These are phyloP conservation scores for Massariosphaeria phaeospora DNA, from an alignment of 495 filamentous ascomycete species.

Conservation along the genomic window DNA sequence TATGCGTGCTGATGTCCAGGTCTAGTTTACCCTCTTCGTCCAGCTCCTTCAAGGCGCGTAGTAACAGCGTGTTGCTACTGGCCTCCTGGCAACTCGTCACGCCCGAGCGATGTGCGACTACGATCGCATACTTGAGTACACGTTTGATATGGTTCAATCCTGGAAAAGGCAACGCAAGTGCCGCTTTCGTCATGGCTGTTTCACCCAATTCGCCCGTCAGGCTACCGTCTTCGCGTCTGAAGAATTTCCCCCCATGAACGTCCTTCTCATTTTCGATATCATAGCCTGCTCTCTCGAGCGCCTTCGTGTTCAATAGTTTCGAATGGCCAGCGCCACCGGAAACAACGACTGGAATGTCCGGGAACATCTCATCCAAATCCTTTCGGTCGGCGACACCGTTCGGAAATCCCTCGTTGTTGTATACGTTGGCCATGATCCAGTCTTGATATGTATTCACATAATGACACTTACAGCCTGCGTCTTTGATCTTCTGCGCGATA, in stretches of 20 bases:
- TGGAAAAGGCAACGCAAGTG: constrained; percentile 8
- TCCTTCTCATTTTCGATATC: constrained; percentile 22
- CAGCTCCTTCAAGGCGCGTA: constrained; percentile 15
- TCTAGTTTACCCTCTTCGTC: constrained; percentile 17
- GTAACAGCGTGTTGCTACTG: constrained; percentile 9
- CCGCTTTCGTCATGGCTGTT: constrained; percentile 17
- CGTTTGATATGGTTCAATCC: constrained; percentile 18
- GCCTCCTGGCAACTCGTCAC: constrained; percentile 28
- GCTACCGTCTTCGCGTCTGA: constrained; percentile 10
- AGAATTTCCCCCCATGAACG: constrained; percentile 7
- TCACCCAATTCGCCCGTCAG: constrained; percentile 26
- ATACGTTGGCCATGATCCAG: constrained; percentile 12
- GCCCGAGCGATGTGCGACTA: constrained; percentile 13
- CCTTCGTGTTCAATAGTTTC: constrained; percentile 16
- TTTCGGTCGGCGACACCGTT: constrained; percentile 10
- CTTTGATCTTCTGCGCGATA: constrained; percentile 16
- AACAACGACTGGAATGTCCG: constrained; percentile 18
- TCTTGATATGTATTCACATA: constrained; percentile 15
- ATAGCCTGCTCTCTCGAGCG: constrained; percentile 19
- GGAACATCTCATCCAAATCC: constrained; percentile 19
- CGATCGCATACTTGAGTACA: constrained; percentile 10
- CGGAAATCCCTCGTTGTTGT: constrained; percentile 8
- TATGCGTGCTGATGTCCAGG: constrained; percentile 21
- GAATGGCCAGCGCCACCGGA: constrained; percentile 17
- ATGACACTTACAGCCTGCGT: constrained; percentile 13